A percentile compares a stretch with the other conserved stretches of the same genome.
Evolutionary conservation across 208 protist species (phyloP).

Genomic region (Trypanosoma scelopori): DNA sequence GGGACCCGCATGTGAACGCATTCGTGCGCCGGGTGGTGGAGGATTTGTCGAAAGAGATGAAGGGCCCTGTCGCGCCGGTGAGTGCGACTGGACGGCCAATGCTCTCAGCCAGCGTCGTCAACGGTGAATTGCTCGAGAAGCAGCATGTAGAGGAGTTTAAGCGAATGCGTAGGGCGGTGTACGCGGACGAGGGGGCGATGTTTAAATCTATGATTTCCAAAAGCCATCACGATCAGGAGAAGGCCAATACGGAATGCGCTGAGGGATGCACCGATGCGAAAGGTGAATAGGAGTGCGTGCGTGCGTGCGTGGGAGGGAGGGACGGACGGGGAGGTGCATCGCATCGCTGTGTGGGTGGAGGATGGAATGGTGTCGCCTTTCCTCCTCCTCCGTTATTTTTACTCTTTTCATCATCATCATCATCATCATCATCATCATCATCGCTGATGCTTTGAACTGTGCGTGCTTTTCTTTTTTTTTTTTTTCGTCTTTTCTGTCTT

Average conservation of each 20-base stretch:
- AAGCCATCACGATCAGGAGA: slow-evolving; percentile 31
- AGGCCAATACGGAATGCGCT: slow-evolving; percentile 46
- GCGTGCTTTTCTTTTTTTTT: too few species aligned
- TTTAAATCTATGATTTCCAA: slow-evolving; percentile 64
- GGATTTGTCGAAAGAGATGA: slow-evolving; percentile 30
- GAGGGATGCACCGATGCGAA: slow-evolving; percentile 6
- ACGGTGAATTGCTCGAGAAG: slow-evolving; percentile 54
- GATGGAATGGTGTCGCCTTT: too few species aligned
- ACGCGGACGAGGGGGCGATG: slow-evolving; percentile 85
- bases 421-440: too few species aligned
- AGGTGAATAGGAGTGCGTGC: background rate
- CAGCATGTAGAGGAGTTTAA: slow-evolving; percentile 62
- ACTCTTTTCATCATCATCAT: too few species aligned
- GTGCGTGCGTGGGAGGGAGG: too few species aligned
- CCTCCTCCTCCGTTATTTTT: too few species aligned
- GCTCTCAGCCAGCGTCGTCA: slow-evolving; percentile 49
- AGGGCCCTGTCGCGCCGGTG: slow-evolving; percentile 46
- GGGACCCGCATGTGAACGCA: slow-evolving; percentile 74
- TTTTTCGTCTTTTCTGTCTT: too few species aligned
- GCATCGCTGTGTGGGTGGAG: too few species aligned
- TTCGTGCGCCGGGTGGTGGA: slow-evolving; percentile 65
- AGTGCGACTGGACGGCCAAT: slow-evolving; percentile 59
- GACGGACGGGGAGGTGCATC: too few species aligned
- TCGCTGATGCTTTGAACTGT: too few species aligned
- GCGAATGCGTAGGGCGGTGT: slow-evolving; percentile 79